Evolutionary conservation across 768 basidiomycete genomes (phyloP), one percentile per base, ranked within the genome.

Genomic region (Calocera cornea): DNA sequence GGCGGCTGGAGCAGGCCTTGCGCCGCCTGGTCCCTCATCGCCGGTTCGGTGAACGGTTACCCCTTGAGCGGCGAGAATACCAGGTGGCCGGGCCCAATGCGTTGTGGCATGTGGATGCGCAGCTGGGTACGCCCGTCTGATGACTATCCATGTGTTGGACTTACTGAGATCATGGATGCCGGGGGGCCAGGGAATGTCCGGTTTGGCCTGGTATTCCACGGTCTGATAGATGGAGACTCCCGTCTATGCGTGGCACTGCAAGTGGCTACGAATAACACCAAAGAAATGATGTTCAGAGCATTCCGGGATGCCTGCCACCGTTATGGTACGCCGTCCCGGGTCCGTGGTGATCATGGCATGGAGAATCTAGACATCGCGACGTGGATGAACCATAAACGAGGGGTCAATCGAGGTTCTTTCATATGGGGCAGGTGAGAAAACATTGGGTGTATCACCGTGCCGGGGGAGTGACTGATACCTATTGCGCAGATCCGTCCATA

Each of bases 211-310:
- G 54, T 60, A 2, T 60, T 47, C 24, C 54, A 60, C 10, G 54
- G 5, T 2, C 10, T 60, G 14, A 60, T 60, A 27, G 54, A 60
- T 33, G 54, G 54, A 3, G 11, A 60, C 31, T 60, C 54, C 2
- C 54, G 19, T 27, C 27, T 60, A 10, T 60, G 54, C 31, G 19
- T 19, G 10, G 31, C 8, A 8, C 14, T 60, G 2, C 24, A 19
- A 8, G 54, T 27, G 2, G 11, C 54, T 27, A 60, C 54, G 10
- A 60, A 60, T 27, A 78, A 78, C 49, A 17, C 33, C 2, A 71
- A 75, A 11, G 10, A 8, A 16, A 78, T 69, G 0, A 74, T 78
- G 0, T 64, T 76, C 0, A 8, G 70, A 1, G 44, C 75, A 5
- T 78, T 78, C 63, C 34, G 71, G 0, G 17, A 34, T 12, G 72